Evolutionary conservation across 805 yeast genomes (phyloP).

Genomic region (Kockiozyma suomiensis): DNA sequence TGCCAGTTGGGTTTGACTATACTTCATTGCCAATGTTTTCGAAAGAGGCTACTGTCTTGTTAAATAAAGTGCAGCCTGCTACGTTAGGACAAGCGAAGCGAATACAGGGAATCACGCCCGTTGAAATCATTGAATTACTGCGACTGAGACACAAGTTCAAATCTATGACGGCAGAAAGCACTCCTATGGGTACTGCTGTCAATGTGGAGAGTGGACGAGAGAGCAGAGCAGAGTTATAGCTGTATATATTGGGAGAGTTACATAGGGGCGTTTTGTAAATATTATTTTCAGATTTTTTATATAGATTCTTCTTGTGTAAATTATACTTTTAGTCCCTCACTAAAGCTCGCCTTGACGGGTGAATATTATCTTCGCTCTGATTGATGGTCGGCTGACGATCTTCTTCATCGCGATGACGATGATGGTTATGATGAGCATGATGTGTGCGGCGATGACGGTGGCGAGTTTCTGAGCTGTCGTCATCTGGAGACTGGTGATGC

Average conservation of each 20-base stretch:
- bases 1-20: slow-evolving; percentile 75
- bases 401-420: background rate
- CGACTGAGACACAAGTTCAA: background rate
- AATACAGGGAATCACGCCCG: slow-evolving; percentile 93
- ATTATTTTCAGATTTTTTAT: background rate
- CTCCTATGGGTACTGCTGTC: background rate
- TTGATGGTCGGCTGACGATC: background rate
- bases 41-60: slow-evolving; percentile 42
- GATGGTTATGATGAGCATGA: too few species aligned
- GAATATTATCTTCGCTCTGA: background rate
- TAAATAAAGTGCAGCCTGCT: slow-evolving; percentile 77
- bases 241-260: background rate
- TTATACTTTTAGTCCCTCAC: slow-evolving; percentile 3
- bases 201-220: background rate
- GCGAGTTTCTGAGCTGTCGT: background rate
- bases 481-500: background rate
- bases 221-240: background rate
- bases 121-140: slow-evolving; percentile 80
- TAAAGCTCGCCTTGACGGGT: slow-evolving; percentile 10
- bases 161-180: background rate
- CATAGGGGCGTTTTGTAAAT: background rate
- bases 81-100: slow-evolving; percentile 95
- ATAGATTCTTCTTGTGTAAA: background rate
- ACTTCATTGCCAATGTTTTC: slow-evolving; percentile 50
- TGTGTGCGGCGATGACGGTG: too few species aligned